Base-by-base conservation (phyloP, 768 basidiomycete genomes). In the Russula lepida region DNA sequence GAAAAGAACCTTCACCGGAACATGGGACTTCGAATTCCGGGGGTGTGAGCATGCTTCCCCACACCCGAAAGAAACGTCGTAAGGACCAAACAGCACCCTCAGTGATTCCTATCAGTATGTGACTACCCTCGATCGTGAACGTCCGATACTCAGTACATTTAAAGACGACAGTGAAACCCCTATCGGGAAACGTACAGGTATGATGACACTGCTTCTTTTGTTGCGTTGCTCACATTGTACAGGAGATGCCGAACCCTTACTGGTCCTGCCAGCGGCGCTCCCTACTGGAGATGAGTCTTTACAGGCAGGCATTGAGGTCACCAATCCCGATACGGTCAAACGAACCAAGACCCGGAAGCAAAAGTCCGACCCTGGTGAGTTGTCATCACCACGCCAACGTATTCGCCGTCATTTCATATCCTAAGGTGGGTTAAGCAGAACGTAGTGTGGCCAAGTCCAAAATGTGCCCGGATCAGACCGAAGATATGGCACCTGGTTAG, bases 31-130 rank as follows among this genome's bases (percentile, higher is more conserved):
- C 28, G 15, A 43, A 28, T 37, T 1, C 7, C 35, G n/a, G 6
- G 32, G 30, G 47, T 58, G 23, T 39, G 13, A 27, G 8, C 39
- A 25, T 46, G 25, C 1, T 46, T 43, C 23, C 56, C 11, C 37
- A 43, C 17, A 37, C 51, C 23, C 35, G 6, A 35, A 58, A 48
- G 44, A 63, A 63, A 23, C 35, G 12, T 39, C 61, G 56, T 23
- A 58, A 48, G 11, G 49, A n/a, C 25, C n/a, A 44, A 39, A 27
- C 28, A 25, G 25, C 6, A 23, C 9, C 15, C 4, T 11, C 49
- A 25, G 50, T 37, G 39, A 21, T 35, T 15, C 19, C 56, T 30
- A 46, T 43, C 7, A 30, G 60, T 62, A 58, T 4, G 60, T 62
- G 54, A 46, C 33, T 17, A 33, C 37, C 17, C 6, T 56, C 6